Conservation (phyloP, 768 basidiomycete species). For the Rhizopogon vinicolor region DNA sequence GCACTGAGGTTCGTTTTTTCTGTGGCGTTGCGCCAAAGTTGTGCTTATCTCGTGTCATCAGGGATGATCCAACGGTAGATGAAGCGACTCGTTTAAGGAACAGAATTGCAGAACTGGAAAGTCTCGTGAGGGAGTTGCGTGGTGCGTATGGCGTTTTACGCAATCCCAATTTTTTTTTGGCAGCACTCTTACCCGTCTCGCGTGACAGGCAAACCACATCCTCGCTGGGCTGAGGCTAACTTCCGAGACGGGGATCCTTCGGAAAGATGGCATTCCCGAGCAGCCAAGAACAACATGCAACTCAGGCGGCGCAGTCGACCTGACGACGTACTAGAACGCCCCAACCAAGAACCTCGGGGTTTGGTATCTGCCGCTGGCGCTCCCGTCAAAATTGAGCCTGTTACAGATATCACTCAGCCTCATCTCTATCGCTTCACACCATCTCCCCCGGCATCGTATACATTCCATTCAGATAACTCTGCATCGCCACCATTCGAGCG, state of each 20-base stretch:
- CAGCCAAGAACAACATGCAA: conserved; percentile 58
- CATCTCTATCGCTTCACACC: conserved; percentile 69
- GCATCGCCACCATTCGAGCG: conserved; percentile 32
- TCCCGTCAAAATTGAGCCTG: conserved; percentile 66
- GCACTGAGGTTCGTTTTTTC: conserved; percentile 55
- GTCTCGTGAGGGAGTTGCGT: conserved; percentile 77
- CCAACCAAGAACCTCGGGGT: conserved; percentile 34
- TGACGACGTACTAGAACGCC: conserved; percentile 27
- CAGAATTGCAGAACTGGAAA: conserved; percentile 86
- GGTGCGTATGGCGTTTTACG: conserved; percentile 38
- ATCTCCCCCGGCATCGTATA: conserved; percentile 53
- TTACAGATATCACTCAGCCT: conserved; percentile 41
- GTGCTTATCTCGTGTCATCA: conserved; percentile 21
- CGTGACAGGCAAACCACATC: conserved; percentile 73
- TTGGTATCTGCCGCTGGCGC: conserved; percentile 44
- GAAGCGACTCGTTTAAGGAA: conserved; percentile 83
- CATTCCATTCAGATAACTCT: conserved; percentile 41
- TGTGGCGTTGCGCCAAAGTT: not conserved
- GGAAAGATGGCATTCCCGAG: conserved; percentile 85
- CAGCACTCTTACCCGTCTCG: conserved; percentile 8
- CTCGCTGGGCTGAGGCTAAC: conserved; percentile 77
- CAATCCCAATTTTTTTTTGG: conserved; percentile 1
- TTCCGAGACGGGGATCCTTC: conserved; percentile 78
- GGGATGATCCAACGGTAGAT: conserved; percentile 84
- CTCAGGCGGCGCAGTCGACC: conserved; percentile 37